Evolutionary conservation across 1,284 basidiomycete species (phyloP).

Genomic region (Ganoderma leucocontextum): DNA sequence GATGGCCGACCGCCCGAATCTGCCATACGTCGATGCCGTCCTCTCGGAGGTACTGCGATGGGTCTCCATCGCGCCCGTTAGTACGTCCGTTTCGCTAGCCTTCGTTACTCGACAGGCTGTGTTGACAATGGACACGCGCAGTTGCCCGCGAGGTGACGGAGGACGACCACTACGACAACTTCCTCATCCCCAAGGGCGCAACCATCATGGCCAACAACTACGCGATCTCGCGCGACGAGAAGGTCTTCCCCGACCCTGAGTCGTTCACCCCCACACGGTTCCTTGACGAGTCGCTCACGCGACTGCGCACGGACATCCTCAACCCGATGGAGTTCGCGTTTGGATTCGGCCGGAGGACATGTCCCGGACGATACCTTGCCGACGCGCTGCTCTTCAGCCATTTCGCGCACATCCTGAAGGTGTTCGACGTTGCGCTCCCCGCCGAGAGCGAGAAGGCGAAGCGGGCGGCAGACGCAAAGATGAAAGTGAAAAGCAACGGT

Average conservation of each 20-base stretch:
- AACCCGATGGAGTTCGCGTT: slow-evolving; percentile 42
- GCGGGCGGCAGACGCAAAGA: slow-evolving; percentile 23
- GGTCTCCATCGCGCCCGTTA: slow-evolving; percentile 42
- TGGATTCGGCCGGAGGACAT: slow-evolving; percentile 31
- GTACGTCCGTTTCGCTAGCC: slow-evolving; percentile 18
- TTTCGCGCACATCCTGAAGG: slow-evolving; percentile 27
- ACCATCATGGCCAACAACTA: slow-evolving; percentile 40
- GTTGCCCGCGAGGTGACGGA: slow-evolving; percentile 35
- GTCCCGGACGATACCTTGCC: slow-evolving; percentile 32
- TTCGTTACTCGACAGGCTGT: neutral
- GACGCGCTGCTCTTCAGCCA: slow-evolving; percentile 35
- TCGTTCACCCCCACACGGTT: slow-evolving; percentile 33
- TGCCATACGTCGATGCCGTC: slow-evolving; percentile 44
- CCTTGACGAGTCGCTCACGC: slow-evolving; percentile 23
- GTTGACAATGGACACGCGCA: slow-evolving; percentile 1
- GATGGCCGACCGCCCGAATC: slow-evolving; percentile 40
- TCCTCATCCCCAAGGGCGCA: slow-evolving; percentile 39
- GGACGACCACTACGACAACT: slow-evolving; percentile 41
- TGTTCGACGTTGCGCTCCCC: slow-evolving; percentile 29
- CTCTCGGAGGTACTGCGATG: slow-evolving; percentile 46
- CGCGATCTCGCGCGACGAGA: slow-evolving; percentile 33
- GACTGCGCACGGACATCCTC: slow-evolving; percentile 30
- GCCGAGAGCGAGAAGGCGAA: slow-evolving; percentile 17
- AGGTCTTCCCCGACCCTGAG: slow-evolving; percentile 34
- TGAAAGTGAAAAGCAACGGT: slow-evolving; percentile 31